These are phyloP conservation scores for Arachis stenosperma DNA, from an alignment of 306 rosid genomes.

Conservation along the genomic window DNA sequence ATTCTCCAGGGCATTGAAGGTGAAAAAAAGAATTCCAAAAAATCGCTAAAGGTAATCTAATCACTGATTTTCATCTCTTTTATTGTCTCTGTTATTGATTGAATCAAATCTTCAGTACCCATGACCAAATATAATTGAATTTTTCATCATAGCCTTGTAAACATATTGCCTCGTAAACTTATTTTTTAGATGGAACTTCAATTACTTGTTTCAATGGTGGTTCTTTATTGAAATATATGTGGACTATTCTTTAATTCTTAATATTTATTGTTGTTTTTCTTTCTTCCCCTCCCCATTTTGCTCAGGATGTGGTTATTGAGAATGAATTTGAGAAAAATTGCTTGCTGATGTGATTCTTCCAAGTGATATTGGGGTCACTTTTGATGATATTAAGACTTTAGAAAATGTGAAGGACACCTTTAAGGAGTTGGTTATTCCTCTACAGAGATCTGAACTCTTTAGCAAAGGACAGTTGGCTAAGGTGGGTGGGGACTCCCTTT, in stretches of 20 bases:
- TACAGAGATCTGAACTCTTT: constrained; percentile 91
- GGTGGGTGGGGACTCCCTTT: constrained; percentile 45
- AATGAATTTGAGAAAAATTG: constrained; percentile 94
- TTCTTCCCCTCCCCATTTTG: constrained; percentile 4
- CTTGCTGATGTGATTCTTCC: constrained; percentile 86
- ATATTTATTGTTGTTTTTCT: not conserved
- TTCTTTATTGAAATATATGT: not conserved
- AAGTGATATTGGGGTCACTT: constrained; percentile 29
- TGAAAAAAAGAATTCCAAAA: constrained; percentile 75
- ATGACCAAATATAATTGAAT: constrained; percentile 2
- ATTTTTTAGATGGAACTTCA: not conserved
- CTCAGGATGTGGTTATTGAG: constrained; percentile 90
- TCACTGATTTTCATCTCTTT: constrained; percentile 1
- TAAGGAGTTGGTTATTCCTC: constrained; percentile 88
- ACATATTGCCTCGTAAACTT: not conserved
- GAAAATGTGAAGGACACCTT: constrained; percentile 95
- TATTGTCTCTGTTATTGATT: constrained; percentile 1
- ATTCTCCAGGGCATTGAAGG: constrained; percentile 75
- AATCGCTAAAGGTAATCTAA: constrained; percentile 71
- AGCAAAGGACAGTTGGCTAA: constrained; percentile 89
- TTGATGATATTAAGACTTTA: constrained; percentile 93
- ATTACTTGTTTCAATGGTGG: not conserved
- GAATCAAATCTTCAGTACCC: not conserved
- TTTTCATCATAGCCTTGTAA: not conserved
- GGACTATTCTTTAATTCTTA: not conserved